phyloP scores from a whole-genome alignment of 352 stramenopile genomes.

The Pelagophyceae sp. region DNA sequence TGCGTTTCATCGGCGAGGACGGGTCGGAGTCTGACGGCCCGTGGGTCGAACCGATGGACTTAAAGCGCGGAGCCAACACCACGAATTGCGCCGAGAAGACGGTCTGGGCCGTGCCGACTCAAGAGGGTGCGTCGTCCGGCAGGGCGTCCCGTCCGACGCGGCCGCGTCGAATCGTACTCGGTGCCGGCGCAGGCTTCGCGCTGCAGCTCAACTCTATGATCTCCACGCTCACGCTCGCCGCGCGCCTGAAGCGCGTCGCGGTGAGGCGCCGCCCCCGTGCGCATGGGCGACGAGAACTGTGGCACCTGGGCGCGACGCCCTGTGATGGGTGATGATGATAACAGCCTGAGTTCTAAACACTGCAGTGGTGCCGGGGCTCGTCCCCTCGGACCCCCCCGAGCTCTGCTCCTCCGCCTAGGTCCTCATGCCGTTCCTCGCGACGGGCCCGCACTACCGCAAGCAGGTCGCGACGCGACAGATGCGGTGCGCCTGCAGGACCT shows the following conservation, averaged over 20 bases:
- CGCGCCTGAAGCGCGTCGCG: background rate
- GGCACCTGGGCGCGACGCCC: too few relatives aligned
- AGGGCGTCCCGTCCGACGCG: background rate
- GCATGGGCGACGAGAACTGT: too few relatives aligned
- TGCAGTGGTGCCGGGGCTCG: too few relatives aligned
- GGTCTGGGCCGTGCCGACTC: conserved; percentile 16
- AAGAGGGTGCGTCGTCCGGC: background rate
- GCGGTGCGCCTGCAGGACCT: background rate
- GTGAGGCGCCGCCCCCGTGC: too few relatives aligned
- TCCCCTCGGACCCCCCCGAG: too few relatives aligned
- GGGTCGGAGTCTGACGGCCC: background rate
- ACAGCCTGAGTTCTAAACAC: too few relatives aligned
- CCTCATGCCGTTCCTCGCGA: conserved; percentile 8
- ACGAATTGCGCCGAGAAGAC: background rate
- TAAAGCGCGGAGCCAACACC: background rate
- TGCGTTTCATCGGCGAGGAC: conserved; percentile 2
- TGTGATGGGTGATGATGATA: too few relatives aligned
- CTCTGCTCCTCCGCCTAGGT: too few relatives aligned
- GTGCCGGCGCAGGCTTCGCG: conserved; percentile 10
- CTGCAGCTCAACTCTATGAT: conserved; percentile 16
- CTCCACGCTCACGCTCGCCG: background rate
- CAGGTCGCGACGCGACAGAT: background rate
- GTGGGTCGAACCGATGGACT: conserved; percentile 4
- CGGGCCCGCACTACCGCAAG: conserved; percentile 11
- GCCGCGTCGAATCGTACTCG: background rate